A percentile compares a stretch with the other conserved stretches of the same genome.
Evolutionary conservation across 2,329 filamentous ascomycete species (phyloP).

Genomic region (Colletotrichum sojae): DNA sequence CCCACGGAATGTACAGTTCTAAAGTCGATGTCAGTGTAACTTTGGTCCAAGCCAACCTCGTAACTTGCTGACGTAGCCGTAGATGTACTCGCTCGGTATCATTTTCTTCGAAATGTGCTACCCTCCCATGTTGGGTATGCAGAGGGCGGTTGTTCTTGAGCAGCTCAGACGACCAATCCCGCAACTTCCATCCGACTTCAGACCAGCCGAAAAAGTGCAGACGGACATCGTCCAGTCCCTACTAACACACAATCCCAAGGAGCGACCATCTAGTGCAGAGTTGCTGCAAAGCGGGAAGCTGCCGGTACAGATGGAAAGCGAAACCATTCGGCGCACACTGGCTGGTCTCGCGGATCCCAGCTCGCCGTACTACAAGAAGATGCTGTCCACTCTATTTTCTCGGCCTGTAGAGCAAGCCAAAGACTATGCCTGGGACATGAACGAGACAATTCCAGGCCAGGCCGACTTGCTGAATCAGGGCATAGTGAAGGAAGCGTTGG

Average conservation of each 20-base stretch:
- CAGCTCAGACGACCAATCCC: slow-evolving; percentile 78
- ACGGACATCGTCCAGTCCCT: slow-evolving; percentile 84
- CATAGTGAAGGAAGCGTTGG: slow-evolving; percentile 80
- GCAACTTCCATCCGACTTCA: slow-evolving; percentile 80
- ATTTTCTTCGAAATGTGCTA: slow-evolving; percentile 99
- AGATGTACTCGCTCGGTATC: slow-evolving; percentile 97
- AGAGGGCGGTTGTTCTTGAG: slow-evolving; percentile 75
- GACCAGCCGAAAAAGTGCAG: slow-evolving; percentile 78
- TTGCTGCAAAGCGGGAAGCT: slow-evolving; percentile 89
- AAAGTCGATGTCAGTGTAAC: slow-evolving; percentile 83
- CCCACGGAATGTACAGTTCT: slow-evolving; percentile 84
- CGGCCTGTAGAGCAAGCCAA: slow-evolving; percentile 83
- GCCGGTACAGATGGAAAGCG: slow-evolving; percentile 92
- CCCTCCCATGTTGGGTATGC: slow-evolving; percentile 72
- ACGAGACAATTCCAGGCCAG: slow-evolving; percentile 65
- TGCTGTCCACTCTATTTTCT: slow-evolving; percentile 87
- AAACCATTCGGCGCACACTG: slow-evolving; percentile 87
- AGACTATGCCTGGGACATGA: slow-evolving; percentile 84
- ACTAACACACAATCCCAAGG: slow-evolving; percentile 84
- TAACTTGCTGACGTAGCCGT: slow-evolving; percentile 35
- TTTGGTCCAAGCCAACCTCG: slow-evolving; percentile 7
- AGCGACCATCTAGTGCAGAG: slow-evolving; percentile 86
- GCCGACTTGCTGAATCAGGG: slow-evolving; percentile 79
- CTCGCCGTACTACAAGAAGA: slow-evolving; percentile 91
- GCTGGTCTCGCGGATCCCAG: slow-evolving; percentile 84